These are phyloP conservation scores for Hansfordia pulvinata DNA, from an alignment of 2,329 filamentous ascomycete genomes.

Conservation along the genomic window DNA sequence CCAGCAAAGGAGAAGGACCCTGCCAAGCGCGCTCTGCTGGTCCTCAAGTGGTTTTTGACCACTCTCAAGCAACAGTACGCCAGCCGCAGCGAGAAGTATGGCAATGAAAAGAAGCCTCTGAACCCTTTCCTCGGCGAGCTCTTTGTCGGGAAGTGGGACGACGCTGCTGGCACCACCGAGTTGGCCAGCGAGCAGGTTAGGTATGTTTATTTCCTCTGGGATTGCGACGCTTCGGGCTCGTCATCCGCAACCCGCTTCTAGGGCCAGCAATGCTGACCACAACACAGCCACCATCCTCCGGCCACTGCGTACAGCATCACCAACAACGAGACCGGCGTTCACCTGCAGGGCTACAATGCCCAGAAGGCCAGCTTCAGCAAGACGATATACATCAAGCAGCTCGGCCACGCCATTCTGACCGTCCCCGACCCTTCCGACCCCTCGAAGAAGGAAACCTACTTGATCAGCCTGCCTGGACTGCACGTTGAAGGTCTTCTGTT, in stretches of 20 bases:
- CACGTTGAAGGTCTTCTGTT: conserved; percentile 32
- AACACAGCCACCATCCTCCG: conserved; percentile 32
- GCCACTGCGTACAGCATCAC: conserved; percentile 37
- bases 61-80: conserved; percentile 34
- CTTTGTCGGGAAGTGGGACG: conserved; percentile 24
- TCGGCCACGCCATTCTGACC: conserved; percentile 33
- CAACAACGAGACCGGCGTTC: conserved; percentile 26
- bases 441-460: conserved; percentile 29
- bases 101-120: conserved; percentile 37
- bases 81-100: conserved; percentile 24
- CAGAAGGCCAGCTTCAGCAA: conserved; percentile 38
- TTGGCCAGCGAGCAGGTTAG: conserved; percentile 32
- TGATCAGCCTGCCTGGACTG: conserved; percentile 33
- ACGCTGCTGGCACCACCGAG: conserved; percentile 13
- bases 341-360: conserved; percentile 34
- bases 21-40: conserved; percentile 27
- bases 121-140: conserved; percentile 39
- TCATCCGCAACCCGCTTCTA: background rate
- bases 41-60: conserved; percentile 31
- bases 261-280: conserved; percentile 2
- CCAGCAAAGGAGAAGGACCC: conserved; percentile 28
- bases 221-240: background rate
- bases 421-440: conserved; percentile 23
- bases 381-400: conserved; percentile 32
- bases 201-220: conserved; percentile 7